These are phyloP conservation scores for Puccinia novopanici DNA, from an alignment of 1,284 basidiomycete genomes.

Conservation along the genomic window DNA sequence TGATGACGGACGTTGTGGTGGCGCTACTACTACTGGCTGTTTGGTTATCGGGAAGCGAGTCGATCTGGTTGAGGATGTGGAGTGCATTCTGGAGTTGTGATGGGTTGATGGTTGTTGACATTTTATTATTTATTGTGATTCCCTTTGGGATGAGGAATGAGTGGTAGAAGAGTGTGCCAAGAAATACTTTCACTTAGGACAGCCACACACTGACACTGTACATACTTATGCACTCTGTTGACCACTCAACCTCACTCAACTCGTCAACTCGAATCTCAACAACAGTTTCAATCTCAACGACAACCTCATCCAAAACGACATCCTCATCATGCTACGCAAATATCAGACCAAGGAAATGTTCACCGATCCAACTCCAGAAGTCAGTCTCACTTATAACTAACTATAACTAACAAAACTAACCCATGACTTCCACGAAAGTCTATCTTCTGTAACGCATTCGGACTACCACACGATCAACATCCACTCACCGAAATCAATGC, in stretches of 20 bases:
- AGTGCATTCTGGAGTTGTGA: constrained; percentile 7
- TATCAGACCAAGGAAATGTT: constrained; percentile 51
- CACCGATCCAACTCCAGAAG: constrained; percentile 48
- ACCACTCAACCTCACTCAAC: no score
- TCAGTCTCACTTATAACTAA: constrained; percentile 1
- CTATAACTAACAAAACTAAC: neutral
- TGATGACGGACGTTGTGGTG: neutral
- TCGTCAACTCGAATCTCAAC: no score
- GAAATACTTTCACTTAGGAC: no score
- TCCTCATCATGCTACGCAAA: constrained; percentile 39
- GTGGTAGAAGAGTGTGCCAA: no score
- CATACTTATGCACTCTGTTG: neutral
- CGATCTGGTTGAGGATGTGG: constrained; percentile 21
- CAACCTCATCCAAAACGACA: no score
- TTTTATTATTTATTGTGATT: no score
- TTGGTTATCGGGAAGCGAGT: neutral
- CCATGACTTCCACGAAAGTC: constrained; percentile 11
- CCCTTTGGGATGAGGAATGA: no score
- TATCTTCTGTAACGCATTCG: constrained; percentile 50
- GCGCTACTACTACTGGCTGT: neutral
- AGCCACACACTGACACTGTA: no score
- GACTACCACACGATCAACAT: constrained; percentile 48
- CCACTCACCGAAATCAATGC: constrained; percentile 74
- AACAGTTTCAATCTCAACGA: no score
- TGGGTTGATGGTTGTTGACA: neutral